Percentiles rank a stretch among this genome's conserved stretches.
These are phyloP conservation scores for Chrysosporium queenslandicum DNA, from an alignment of 2,329 filamentous ascomycete species.

Conservation along the genomic window DNA sequence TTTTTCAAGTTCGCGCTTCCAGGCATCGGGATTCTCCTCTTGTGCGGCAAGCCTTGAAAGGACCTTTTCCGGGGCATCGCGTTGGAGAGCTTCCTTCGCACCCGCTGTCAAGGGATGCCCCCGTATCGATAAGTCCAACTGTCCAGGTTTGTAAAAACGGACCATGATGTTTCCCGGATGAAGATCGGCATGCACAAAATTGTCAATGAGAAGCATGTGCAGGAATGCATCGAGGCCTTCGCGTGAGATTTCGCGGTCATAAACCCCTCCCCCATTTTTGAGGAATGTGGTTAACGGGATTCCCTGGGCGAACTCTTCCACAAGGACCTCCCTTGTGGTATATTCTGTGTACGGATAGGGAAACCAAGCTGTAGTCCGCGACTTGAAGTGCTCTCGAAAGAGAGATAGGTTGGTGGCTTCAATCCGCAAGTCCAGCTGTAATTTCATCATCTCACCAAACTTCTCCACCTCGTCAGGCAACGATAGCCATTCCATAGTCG, in stretches of 20 bases:
- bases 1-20: slow-evolving; percentile 62
- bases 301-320: slow-evolving; percentile 92
- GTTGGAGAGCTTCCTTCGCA: slow-evolving; percentile 37
- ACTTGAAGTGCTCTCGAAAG: slow-evolving; percentile 83
- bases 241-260: slow-evolving; percentile 86
- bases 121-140: slow-evolving; percentile 54
- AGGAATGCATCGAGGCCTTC: slow-evolving; percentile 93
- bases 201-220: slow-evolving; percentile 92
- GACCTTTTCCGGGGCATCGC: slow-evolving; percentile 80
- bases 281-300: slow-evolving; percentile 86
- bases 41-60: slow-evolving; percentile 68
- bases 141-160: slow-evolving; percentile 79
- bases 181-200: slow-evolving; percentile 92
- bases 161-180: slow-evolving; percentile 99
- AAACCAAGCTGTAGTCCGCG: slow-evolving; percentile 89
- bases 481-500: slow-evolving; percentile 94
- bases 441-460: slow-evolving; percentile 96
- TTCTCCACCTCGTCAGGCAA: slow-evolving; percentile 87
- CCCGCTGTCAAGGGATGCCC: slow-evolving; percentile 33
- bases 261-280: slow-evolving; percentile 81
- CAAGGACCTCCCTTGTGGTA: slow-evolving; percentile 79
- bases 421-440: slow-evolving; percentile 92
- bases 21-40: slow-evolving; percentile 56
- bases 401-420: slow-evolving; percentile 79
- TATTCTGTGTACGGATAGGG: slow-evolving; percentile 89